Evolutionary conservation across 352 stramenopile species (phyloP).

Genomic region (Globisporangium carolinianum): DNA sequence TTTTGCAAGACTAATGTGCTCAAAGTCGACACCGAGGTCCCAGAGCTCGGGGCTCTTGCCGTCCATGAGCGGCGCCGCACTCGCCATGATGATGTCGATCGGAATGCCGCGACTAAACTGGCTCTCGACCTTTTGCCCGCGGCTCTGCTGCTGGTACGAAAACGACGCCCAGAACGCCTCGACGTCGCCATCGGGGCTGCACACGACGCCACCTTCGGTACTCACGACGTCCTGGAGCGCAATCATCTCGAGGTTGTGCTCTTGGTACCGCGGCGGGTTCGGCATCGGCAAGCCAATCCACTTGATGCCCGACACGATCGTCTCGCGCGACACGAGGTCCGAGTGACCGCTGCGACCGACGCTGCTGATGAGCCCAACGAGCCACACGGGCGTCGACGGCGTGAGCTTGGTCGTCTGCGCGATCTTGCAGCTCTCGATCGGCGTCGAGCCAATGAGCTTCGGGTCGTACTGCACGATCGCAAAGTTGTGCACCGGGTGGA

Average conservation of each 20-base stretch:
- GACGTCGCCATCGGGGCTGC: constrained; percentile 53
- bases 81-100: constrained; percentile 88
- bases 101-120: constrained; percentile 84
- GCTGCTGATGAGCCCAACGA: constrained; percentile 80
- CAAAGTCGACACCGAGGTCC: constrained; percentile 81
- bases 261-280: constrained; percentile 78
- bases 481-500: constrained; percentile 92
- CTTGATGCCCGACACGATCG: constrained; percentile 81
- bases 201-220: constrained; percentile 79
- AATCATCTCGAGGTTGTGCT: constrained; percentile 87
- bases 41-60: constrained; percentile 66
- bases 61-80: constrained; percentile 59
- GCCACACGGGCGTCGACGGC: constrained; percentile 77
- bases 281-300: constrained; percentile 80
- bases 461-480: constrained; percentile 90
- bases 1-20: constrained; percentile 86
- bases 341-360: constrained; percentile 72
- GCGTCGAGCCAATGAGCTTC: constrained; percentile 75
- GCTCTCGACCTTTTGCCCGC: constrained; percentile 72
- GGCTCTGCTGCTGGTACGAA: constrained; percentile 75
- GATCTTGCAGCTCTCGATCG: constrained; percentile 74
- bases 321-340: constrained; percentile 79
- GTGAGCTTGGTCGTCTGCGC: constrained; percentile 37
- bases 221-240: constrained; percentile 75
- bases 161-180: constrained; percentile 87